phyloP scores from a whole-genome alignment of 305 asterid species.

The Solanum hybrid region DNA sequence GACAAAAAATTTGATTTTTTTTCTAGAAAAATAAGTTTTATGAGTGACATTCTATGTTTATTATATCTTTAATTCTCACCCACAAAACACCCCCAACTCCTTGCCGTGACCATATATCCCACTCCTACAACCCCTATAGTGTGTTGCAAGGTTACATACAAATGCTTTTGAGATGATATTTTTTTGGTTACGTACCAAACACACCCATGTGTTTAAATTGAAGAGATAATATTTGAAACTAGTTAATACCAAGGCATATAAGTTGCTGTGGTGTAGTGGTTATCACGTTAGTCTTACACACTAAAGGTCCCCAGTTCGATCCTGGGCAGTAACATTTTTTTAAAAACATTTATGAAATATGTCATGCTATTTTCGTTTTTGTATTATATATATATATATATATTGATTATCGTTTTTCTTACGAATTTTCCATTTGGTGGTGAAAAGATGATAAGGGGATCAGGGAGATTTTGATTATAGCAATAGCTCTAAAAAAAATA shows the following conservation, averaged over 20 bases:
- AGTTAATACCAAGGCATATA: not conserved
- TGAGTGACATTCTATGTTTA: not conserved
- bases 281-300: no score
- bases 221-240: no score
- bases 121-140: not conserved
- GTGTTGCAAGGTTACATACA: not conserved
- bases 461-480: not conserved
- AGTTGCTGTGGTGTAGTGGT: no score
- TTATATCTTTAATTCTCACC: not conserved
- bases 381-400: no score
- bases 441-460: no score
- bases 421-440: not conserved
- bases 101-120: not conserved
- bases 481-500: not conserved
- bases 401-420: no score
- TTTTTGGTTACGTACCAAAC: not conserved
- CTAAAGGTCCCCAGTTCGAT: no score
- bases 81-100: not conserved
- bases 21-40: not conserved
- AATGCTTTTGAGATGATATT: not conserved
- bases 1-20: no score
- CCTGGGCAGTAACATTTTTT: no score
- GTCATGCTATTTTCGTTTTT: no score
- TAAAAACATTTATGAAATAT: no score
- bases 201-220: no score